phyloP scores from a whole-genome alignment of 2,329 filamentous ascomycete genomes.

The Fusarium pseudoanthophilum region DNA sequence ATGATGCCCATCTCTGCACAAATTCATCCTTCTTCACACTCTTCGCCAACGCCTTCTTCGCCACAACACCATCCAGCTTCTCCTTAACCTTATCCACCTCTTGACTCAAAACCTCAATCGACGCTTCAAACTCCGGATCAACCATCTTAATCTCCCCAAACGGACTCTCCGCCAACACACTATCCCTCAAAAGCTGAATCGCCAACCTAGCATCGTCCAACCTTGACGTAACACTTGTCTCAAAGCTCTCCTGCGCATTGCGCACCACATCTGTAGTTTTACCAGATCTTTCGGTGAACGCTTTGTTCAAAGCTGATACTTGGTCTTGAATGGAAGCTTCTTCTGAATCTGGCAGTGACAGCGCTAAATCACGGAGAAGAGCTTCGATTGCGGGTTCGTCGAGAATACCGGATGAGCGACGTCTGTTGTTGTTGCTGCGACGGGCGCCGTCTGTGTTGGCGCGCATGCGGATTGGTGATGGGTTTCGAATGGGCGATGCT shows the following conservation, averaged over 20 bases:
- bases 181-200: constrained; percentile 61
- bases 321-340: constrained; percentile 41
- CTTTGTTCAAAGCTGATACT: constrained; percentile 49
- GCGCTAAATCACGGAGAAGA: constrained; percentile 60
- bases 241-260: constrained; percentile 63
- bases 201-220: constrained; percentile 61
- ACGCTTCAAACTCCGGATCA: constrained; percentile 64
- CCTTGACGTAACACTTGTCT: constrained; percentile 54
- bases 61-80: constrained; percentile 53
- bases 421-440: constrained; percentile 29
- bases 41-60: constrained; percentile 50
- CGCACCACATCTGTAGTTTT: constrained; percentile 58
- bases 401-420: constrained; percentile 52
- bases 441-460: constrained; percentile 39
- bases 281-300: constrained; percentile 52
- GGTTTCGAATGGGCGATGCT: constrained; percentile 50
- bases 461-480: constrained; percentile 51
- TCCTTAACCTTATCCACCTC: constrained; percentile 56
- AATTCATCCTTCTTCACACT: constrained; percentile 63
- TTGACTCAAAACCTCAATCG: constrained; percentile 58
- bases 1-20: constrained; percentile 47
- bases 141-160: constrained; percentile 60
- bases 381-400: constrained; percentile 57
- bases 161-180: constrained; percentile 63
- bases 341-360: constrained; percentile 53